Evolutionary conservation across 345 rosid genomes (phyloP), one percentile per base, ranked within the genome.

Genomic region (Angophora floribunda): DNA sequence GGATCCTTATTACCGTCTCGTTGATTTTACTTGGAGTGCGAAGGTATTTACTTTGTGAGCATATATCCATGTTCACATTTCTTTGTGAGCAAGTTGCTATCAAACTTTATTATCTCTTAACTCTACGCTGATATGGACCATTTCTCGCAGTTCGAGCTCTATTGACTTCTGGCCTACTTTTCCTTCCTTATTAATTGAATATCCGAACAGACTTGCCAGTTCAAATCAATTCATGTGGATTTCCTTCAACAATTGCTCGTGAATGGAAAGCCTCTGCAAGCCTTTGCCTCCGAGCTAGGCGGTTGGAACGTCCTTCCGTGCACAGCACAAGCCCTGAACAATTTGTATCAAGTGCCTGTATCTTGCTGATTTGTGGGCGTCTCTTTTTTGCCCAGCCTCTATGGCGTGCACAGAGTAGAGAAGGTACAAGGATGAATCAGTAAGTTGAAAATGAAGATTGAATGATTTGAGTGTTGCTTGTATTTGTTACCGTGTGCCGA

Each of bases 261-360:
- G 86, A 95, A 94, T 51, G 97, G 96, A 67, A 92, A 93, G 86
- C 88, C 41, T 36, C 4, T 36, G 2, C 41, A 36, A 36, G 41
- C 41, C 89, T 67, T 88, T 94, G 84, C 85, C 92, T 19, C 90
- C 93, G 7, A 89, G 75, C 82, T 91, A 92, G 51, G 90, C 91
- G 3, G 88, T 91, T 57, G 91, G 90, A 22, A 88, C 94, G 75
- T 93, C 95, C 5, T 90, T 95, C 86, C 90, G 84, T 87, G 97
- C 97, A n/a, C 97, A 94, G 67, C 95, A 94, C 86, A 95, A 93
- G 90, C 95, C 97, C 17, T 95, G 91, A 93, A 86, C 79, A 63
- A 85, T 51, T 87, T 78, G 28, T 22, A 86, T 45, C 51, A 13
- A 51, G 47, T 63, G 86, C 85, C 52, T 36, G 41, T 13, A 87